Conservation (phyloP, 2,329 filamentous ascomycete species). For the Bipolaris zeicola region DNA sequence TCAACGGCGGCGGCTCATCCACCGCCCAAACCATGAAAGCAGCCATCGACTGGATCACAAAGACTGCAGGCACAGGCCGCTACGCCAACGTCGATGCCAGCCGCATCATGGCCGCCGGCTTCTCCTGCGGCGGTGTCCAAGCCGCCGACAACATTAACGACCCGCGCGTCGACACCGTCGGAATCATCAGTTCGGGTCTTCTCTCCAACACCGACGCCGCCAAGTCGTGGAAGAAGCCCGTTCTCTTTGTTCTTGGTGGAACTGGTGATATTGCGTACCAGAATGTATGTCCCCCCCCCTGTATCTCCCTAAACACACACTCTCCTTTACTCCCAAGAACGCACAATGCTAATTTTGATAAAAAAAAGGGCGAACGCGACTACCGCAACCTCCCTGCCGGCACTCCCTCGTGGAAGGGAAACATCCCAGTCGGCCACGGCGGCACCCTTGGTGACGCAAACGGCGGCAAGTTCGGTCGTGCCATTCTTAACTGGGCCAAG, state of each 20-base stretch:
- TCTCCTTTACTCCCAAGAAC: too few species aligned
- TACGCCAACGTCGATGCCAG: constrained; percentile 28
- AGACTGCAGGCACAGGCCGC: constrained; percentile 18
- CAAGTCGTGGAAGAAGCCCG: constrained; percentile 16
- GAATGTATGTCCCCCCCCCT: constrained; percentile 18
- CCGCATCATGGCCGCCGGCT: constrained; percentile 23
- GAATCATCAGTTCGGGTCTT: constrained; percentile 23
- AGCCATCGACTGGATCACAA: constrained; percentile 21
- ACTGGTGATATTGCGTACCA: constrained; percentile 24
- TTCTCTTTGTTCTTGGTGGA: constrained; percentile 25
- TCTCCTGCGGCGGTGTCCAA: constrained; percentile 24
- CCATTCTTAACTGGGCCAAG: constrained; percentile 18
- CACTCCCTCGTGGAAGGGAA: constrained; percentile 26
- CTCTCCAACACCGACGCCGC: constrained; percentile 18
- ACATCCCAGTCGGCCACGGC: constrained; percentile 28
- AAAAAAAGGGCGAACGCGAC: constrained; percentile 22
- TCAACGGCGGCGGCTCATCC: constrained; percentile 14
- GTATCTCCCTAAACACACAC: neutral
- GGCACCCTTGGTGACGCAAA: constrained; percentile 19
- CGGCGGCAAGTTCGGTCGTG: constrained; percentile 24
- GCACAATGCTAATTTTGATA: neutral
- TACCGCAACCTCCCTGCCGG: constrained; percentile 19
- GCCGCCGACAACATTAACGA: constrained; percentile 23
- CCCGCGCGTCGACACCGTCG: constrained; percentile 19
- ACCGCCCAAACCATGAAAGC: constrained; percentile 16